Evolutionary conservation across 108 stramenopile species (phyloP), one percentile per base, ranked within the genome.

Genomic region (Schizochytrium sp.): DNA sequence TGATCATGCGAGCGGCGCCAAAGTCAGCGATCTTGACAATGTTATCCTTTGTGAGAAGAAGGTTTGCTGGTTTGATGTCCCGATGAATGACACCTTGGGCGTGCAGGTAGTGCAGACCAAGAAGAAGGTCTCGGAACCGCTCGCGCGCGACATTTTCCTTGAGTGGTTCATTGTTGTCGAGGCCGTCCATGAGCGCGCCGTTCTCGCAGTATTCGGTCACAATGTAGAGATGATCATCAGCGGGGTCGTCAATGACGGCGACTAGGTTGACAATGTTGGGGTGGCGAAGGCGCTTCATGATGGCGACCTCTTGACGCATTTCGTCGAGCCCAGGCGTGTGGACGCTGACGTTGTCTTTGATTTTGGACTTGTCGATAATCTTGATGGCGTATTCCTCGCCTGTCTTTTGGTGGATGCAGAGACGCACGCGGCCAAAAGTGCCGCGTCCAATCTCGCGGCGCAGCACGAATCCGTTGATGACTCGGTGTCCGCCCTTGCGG

Each of bases 1-100:
- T 51, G 23, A 89, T 16, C 45, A 89, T 88, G 23, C 88, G 57
- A 18, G 89, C 72, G 41, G 92, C 92, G 18, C 90, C 90, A 47
- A 90, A 90, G 23, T 90, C 90, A 4, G 90, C 90, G 57, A 90
- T 87, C 55, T 90, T 90, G 43, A 87, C 90, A 6, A 45, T 51
- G 10, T 59, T 28, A 12, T 72, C 43, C 60, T 91, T 58, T 48
- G 57, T 87, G 8, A 94, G 53, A 43, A 94, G 90, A 21, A 94
- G 58, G 72, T 94, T 94, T 44, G 91, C 91, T 25, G 93, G 90
- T 91, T 95, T 94, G 57, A 94, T 88, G 87, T 94, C 94, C 23
- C 93, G 91, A 89, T 95, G 94, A 41, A 94, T 10, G 23, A 95
- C 71, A 8, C 91, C 83, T 21, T 91, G 90, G 43, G 44, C 57